Percentiles rank a stretch among this genome's conserved stretches.
Conservation (phyloP, 257 asterid genomes). For the Nicotiana otophora region DNA sequence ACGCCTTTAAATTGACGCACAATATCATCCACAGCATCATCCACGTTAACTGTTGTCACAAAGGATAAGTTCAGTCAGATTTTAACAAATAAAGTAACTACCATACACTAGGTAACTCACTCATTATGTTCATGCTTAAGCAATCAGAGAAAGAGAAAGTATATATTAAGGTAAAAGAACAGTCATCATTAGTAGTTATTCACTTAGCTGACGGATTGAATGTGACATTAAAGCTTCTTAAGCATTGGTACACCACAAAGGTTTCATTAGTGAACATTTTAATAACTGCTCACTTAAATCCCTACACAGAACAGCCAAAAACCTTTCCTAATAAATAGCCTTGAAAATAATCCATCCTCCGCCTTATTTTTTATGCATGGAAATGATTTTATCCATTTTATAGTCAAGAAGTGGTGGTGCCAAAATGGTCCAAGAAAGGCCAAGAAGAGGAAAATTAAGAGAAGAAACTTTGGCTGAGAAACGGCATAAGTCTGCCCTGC, state of each 20-base stretch:
- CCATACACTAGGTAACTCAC: neutral
- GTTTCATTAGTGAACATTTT: neutral
- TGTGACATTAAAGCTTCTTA: neutral
- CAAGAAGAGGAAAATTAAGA: neutral
- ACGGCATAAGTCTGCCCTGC: neutral
- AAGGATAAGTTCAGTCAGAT: neutral
- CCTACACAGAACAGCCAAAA: neutral
- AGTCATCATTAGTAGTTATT: neutral
- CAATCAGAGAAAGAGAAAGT: neutral
- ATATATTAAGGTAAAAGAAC: neutral
- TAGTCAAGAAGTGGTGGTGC: neutral
- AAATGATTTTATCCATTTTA: neutral
- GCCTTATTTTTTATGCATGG: neutral
- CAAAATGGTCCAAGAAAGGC: neutral
- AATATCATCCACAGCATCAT: conserved; percentile 98
- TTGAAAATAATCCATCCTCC: neutral
- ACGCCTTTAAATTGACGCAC: conserved; percentile 98
- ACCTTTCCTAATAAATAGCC: neutral
- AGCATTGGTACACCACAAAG: neutral
- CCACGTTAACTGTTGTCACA: conserved; percentile 68
- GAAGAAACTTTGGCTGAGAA: neutral
- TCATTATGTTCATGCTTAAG: neutral
- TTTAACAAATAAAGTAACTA: neutral
- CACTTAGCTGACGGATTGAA: neutral
- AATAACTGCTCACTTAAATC: neutral